phyloP scores from a whole-genome alignment of 2,329 filamentous ascomycete genomes.

The Aspergillus calidoustus region DNA sequence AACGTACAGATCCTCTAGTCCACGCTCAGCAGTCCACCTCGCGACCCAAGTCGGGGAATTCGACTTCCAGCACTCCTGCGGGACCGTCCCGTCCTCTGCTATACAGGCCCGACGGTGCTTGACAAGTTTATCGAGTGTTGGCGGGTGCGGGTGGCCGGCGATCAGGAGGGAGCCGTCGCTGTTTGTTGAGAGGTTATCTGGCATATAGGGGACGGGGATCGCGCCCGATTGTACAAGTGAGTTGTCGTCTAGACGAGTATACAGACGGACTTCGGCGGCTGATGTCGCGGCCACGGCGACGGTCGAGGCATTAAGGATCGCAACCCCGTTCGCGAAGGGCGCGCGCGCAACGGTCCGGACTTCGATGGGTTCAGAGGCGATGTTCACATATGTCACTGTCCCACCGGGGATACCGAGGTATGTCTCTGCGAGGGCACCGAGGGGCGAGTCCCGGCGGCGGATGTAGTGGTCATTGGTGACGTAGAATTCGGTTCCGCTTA shows the following conservation, averaged over 20 bases:
- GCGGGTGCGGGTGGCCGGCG: slow-evolving; percentile 22
- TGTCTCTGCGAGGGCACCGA: slow-evolving; percentile 16
- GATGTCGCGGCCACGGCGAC: slow-evolving; percentile 18
- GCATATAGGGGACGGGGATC: slow-evolving; percentile 18
- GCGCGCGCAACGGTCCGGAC: slow-evolving; percentile 19
- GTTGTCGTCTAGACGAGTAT: not conserved
- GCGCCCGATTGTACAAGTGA: not conserved
- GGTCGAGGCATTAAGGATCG: slow-evolving; percentile 18
- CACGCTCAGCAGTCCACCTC: slow-evolving; percentile 7
- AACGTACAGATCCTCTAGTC: slow-evolving; percentile 15
- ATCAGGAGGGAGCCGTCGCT: slow-evolving; percentile 19
- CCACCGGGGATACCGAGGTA: slow-evolving; percentile 18
- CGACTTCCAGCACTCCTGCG: slow-evolving; percentile 10
- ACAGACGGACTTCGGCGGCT: slow-evolving; percentile 10
- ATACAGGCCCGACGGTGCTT: slow-evolving; percentile 10
- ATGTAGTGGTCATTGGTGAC: slow-evolving; percentile 25
- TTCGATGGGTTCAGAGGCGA: not conserved
- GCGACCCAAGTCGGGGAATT: slow-evolving; percentile 14
- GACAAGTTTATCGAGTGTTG: slow-evolving; percentile 11
- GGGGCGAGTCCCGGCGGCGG: slow-evolving; percentile 1
- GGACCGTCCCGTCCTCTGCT: not conserved
- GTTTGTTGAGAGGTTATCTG: slow-evolving; percentile 23
- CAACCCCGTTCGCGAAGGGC: slow-evolving; percentile 22
- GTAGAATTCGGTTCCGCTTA: slow-evolving; percentile 20
- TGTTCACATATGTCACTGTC: slow-evolving; percentile 17